Conservation (phyloP, 768 basidiomycete genomes). For the Lactarius psammicola region DNA sequence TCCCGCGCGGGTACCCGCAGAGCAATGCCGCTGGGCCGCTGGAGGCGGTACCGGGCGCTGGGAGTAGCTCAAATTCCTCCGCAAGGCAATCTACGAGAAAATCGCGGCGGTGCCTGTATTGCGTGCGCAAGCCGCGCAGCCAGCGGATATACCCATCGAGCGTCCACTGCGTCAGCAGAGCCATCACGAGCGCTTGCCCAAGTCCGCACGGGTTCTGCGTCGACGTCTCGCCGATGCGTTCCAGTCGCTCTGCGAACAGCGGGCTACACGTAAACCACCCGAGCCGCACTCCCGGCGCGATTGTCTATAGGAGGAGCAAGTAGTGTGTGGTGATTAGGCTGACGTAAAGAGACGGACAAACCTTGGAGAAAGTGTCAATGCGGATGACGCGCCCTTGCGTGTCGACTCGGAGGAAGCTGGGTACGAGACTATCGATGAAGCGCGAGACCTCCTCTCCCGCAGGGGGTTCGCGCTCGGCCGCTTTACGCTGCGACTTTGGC, state of each 20-base stretch:
- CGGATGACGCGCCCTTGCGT: conserved; percentile 82
- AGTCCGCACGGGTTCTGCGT: conserved; percentile 75
- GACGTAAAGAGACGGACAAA: conserved; percentile 28
- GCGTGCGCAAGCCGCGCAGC: conserved; percentile 59
- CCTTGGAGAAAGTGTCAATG: conserved; percentile 79
- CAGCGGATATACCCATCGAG: conserved; percentile 73
- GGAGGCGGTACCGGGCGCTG: conserved; percentile 36
- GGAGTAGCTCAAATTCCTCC: conserved; percentile 59
- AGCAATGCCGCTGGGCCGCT: conserved; percentile 45
- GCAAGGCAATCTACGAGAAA: conserved; percentile 61
- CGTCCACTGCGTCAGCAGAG: conserved; percentile 64
- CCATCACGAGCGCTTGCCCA: conserved; percentile 60
- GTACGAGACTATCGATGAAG: conserved; percentile 56
- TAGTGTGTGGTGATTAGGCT: conserved; percentile 17
- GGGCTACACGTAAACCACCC: conserved; percentile 82
- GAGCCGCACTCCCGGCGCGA: conserved; percentile 73
- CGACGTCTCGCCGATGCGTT: conserved; percentile 64
- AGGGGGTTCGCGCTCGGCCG: conserved; percentile 9
- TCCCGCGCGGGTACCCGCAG: conserved; percentile 40
- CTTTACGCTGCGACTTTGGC: conserved; percentile 40
- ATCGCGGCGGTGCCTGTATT: conserved; percentile 61
- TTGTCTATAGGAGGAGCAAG: conserved; percentile 47
- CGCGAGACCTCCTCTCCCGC: conserved; percentile 41
- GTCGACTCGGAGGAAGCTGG: conserved; percentile 66
- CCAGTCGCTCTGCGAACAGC: conserved; percentile 70